Base-by-base conservation (phyloP, 73 alveolate species). In the Durusdinium trenchii region DNA sequence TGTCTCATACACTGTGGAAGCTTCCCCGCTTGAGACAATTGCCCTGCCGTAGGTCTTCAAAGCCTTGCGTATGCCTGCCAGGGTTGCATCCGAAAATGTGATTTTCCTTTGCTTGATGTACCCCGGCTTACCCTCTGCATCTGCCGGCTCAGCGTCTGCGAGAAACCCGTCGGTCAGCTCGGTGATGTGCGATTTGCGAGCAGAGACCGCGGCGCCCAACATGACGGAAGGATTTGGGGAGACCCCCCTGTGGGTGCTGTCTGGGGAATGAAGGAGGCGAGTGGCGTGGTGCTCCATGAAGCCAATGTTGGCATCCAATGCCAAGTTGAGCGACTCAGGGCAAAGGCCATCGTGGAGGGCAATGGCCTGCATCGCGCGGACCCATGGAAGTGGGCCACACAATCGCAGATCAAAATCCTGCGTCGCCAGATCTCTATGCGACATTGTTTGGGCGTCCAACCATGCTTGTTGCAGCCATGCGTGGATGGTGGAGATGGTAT, bases 41-140 rank as follows among this genome's bases (percentile, higher is more conserved):
- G 83, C 83, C 50, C 83, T 32, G 50, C 38, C 36, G 83, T 71
- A 71, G 46, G 28, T 28, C 61, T 38, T 45, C 54, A 78, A 45
- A 6, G 87, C 87, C 36, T 78, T 78, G 26, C 87, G 32, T 57
- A 78, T 78, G 42, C 87, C 87, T 12, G 87, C 87, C 87, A 78
- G 5, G 9, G 83, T 71, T 35, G 83, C 83, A 38, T 78, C 87
- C 26, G 62, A 42, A 5, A 78, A 35, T 1, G 43, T 61, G 60
- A 78, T 12, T 20, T 20, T 2, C 20, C 87, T 4, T 38, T 78
- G 87, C 32, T 57, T 61, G 9, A 78, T 71, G 83, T 32, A 71
- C 14, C 83, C 83, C 3, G 83, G 83, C 48, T 71, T 71, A 3
- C 83, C 83, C 50, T 28, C n/a, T n/a, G n/a, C n/a, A n/a, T n/a